Evolutionary conservation across 192 early-diverging fungal genomes (phyloP), one percentile per base, ranked within the genome.

Genomic region (Obelidium mucronatum): DNA sequence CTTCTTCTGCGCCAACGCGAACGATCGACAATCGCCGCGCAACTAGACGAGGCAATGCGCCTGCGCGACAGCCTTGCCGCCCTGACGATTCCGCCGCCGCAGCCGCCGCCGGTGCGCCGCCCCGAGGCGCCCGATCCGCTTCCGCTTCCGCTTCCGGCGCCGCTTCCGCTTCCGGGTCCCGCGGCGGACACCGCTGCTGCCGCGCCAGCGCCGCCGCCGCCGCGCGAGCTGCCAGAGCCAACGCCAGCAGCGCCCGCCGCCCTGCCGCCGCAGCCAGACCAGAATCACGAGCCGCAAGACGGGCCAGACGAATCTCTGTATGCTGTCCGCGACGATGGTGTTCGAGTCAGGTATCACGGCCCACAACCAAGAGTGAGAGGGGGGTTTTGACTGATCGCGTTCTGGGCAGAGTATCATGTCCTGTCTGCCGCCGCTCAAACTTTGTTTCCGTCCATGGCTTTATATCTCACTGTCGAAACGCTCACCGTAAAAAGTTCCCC

Each of bases 371-470:
- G n/a, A n/a, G n/a, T n/a, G n/a, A n/a, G n/a, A 28, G 35, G 35
- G 48, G 11, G 11, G 8, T 51, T 51, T 51, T 51, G 8, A 15
- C n/a, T 51, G 44, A n/a, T 73, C n/a, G 15, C 39, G 31, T 34
- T 3, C 36, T 59, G n/a, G 48, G 19, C 40, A 92, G 90, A 66
- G 82, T 96, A 40, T 74, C 83, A 0, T 97, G 95, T 81, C 93
- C 93, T 30, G 78, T 67, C n/a, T 97, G 95, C 81, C 81, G 85
- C 11, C 86, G 94, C 52, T 84, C 86, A 35, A 85, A 92, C 51
- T 97, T 97, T 83, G 85, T 85, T 39, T 94, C 89, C 73, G 86
- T 91, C 52, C 94, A 93, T 76, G 94, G 94, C n/a, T 95, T 97
- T 75, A 73, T 95, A 24, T 94, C 93, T 73, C 95, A 97, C 74